phyloP scores from a whole-genome alignment of 176 grass and related monocot species.

The Hordeum vulgare region MorexV3_pseudomolecules_assembly NC_058519.1:620713201-620713700 shows the following conservation, averaged over 20 bases:
- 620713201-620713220: slow-evolving; percentile 34
- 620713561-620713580: not conserved
- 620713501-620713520: too few species aligned
- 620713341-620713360: slow-evolving; percentile 30
- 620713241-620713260: slow-evolving; percentile 50
- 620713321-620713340: slow-evolving; percentile 62
- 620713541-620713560: not conserved
- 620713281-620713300: slow-evolving; percentile 48
- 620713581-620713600: too few species aligned
- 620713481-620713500: too few species aligned
- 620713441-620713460: slow-evolving; percentile 45
- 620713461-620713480: not conserved
- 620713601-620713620: too few species aligned
- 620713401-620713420: slow-evolving; percentile 2
- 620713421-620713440: not conserved
- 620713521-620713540: not conserved
- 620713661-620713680: too few species aligned
- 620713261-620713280: slow-evolving; percentile 22
- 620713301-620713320: slow-evolving; percentile 49
- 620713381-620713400: slow-evolving; percentile 54
- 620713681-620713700: too few species aligned
- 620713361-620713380: slow-evolving; percentile 57
- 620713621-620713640: too few species aligned
- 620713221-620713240: slow-evolving; percentile 50
- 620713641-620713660: too few species aligned